A percentile compares a stretch with the other conserved stretches of the same genome.
Evolutionary conservation across 192 early-diverging fungal species (phyloP).

Genomic region (Backusella australiensis): DNA sequence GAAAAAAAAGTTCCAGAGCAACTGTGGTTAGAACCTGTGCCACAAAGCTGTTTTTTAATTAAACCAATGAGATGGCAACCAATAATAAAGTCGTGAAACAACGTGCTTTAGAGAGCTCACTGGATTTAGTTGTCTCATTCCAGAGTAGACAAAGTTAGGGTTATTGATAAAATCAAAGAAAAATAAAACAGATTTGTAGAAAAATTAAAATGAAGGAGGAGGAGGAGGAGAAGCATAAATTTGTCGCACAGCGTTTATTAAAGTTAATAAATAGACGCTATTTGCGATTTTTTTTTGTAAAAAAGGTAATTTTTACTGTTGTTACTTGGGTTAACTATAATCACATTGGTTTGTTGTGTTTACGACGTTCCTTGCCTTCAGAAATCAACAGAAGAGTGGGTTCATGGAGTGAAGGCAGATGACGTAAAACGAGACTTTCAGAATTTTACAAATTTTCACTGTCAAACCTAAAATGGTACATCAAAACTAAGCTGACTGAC

Average conservation of each 20-base stretch:
- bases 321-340: too few species aligned
- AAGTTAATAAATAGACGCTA: neutral
- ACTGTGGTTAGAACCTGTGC: neutral
- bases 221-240: neutral
- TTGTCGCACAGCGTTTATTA: neutral
- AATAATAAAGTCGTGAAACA: neutral
- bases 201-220: neutral
- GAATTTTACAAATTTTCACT: neutral
- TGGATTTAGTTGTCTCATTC: neutral
- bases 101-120: neutral
- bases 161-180: neutral
- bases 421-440: neutral
- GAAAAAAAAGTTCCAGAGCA: conserved; percentile 2
- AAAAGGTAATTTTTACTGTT: too few species aligned
- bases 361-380: neutral
- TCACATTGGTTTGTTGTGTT: neutral
- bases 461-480: neutral
- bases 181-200: neutral
- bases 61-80: conserved; percentile 3
- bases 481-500: neutral
- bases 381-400: neutral
- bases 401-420: neutral
- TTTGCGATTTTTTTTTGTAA: neutral
- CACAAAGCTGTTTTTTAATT: conserved; percentile 2
- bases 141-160: neutral